Evolutionary conservation across 2,329 filamentous ascomycete species (phyloP), one percentile per base, ranked within the genome.

Genomic region (Capronia americana): DNA sequence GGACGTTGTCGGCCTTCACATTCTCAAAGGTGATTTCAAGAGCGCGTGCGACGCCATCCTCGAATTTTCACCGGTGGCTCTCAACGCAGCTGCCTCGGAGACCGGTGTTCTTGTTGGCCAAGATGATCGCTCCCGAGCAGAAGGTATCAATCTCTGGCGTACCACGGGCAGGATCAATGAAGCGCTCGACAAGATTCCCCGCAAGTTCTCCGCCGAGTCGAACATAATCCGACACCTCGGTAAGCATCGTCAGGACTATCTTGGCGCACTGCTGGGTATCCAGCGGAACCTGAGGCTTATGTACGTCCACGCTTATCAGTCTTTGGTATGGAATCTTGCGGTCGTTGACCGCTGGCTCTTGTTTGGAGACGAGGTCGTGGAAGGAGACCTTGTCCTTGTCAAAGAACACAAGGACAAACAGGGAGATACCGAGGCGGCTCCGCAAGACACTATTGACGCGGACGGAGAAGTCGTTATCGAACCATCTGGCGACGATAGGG

Each of bases 271-370:
- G 59, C 86, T 90, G 75, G 85, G 86, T 61, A 93, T 99, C 69
- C 91, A 90, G 26, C 86, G 93, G 20, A 92, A 91, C 57, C 83
- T 98, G 73, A 87, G 93, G 51, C 87, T 92, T 65, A 97, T 99
- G 91, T 99, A 98, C 76, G 89, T 97, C 17, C 95, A 99, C 77
- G 94, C 95, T 4, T 98, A 97, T 79, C 95, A 99, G 78, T 96
- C 92, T 5, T 86, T 93, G 44, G 89, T 99, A 8, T 99, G 94
- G 94, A 99, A 99, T 80, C 87, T 88, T 71, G 91, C 88, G 12
- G 92, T 88, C 1, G 92, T 91, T 70, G 88, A 90, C 72, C 90
- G 95, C 55, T 96, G 92, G 90, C 86, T 88, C 50, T 81, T 87
- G 2, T 90, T 90, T 75, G 93, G 93, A 58, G 79, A 84, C 66